Percentiles rank a stretch among this genome's conserved stretches.
These are phyloP conservation scores for Phialophora expanda DNA, from an alignment of 2,329 filamentous ascomycete genomes.

Conservation along the genomic window DNA sequence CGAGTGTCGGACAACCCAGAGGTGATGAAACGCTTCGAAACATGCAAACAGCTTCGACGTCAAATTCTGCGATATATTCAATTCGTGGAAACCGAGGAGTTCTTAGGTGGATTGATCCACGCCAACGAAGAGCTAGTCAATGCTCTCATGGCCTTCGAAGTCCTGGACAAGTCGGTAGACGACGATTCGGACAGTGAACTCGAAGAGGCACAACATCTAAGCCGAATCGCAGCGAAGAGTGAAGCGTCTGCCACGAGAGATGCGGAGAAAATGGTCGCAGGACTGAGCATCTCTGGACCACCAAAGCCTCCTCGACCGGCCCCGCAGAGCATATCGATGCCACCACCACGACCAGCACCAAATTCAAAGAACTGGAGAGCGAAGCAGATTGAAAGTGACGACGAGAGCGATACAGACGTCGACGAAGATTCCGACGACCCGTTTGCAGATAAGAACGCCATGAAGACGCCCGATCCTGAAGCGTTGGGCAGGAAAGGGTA, in stretches of 20 bases:
- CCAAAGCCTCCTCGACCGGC: constrained; percentile 52
- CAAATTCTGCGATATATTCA: constrained; percentile 92
- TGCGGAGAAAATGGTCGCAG: constrained; percentile 52
- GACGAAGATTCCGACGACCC: constrained; percentile 82
- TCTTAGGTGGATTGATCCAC: constrained; percentile 85
- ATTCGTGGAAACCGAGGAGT: constrained; percentile 86
- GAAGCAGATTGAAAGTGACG: constrained; percentile 59
- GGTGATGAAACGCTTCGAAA: constrained; percentile 78
- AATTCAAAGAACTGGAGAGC: constrained; percentile 33
- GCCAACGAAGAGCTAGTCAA: constrained; percentile 96
- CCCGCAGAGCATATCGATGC: constrained; percentile 29
- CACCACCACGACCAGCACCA: constrained; percentile 32
- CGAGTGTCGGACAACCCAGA: constrained; percentile 83
- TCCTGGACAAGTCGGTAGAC: constrained; percentile 71
- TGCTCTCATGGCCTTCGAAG: constrained; percentile 91
- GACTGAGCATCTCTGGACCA: constrained; percentile 54
- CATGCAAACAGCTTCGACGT: constrained; percentile 81
- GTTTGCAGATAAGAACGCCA: constrained; percentile 81
- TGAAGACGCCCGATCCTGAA: constrained; percentile 57
- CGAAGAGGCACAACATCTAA: constrained; percentile 58
- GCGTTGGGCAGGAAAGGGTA: constrained; percentile 33
- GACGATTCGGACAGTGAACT: constrained; percentile 69
- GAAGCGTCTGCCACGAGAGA: constrained; percentile 37
- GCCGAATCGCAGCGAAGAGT: constrained; percentile 34
- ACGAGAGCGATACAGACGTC: constrained; percentile 59